Evolutionary conservation across 495 filamentous ascomycete genomes (phyloP).

Genomic region (Haplographium delicatum): DNA sequence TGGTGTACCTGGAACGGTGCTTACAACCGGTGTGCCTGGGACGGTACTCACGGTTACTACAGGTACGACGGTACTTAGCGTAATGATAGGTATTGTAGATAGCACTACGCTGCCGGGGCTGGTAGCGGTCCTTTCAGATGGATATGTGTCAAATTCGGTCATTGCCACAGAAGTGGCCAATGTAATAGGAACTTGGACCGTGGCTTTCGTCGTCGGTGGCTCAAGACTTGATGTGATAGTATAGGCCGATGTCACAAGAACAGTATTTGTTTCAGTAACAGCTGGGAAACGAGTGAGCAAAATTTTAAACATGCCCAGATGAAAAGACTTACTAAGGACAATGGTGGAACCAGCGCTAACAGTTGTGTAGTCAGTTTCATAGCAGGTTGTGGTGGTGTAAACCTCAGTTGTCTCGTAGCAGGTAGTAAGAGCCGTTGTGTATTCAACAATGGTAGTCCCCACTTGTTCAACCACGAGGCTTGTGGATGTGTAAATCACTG

Average conservation of each 20-base stretch:
- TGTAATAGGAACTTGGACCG: constrained; percentile 18
- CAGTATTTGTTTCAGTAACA: constrained; percentile 11
- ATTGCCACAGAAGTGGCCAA: constrained; percentile 5
- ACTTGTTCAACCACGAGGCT: constrained; percentile 12
- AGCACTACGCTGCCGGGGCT: neutral
- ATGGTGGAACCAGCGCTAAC: constrained; percentile 17
- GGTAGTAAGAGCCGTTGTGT: constrained; percentile 11
- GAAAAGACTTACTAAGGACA: constrained; percentile 10
- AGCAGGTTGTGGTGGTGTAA: constrained; percentile 9
- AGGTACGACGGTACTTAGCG: neutral
- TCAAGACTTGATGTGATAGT: constrained; percentile 18
- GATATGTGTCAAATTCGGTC: constrained; percentile 16
- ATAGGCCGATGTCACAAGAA: constrained; percentile 10
- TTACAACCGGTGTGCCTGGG: neutral
- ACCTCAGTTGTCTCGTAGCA: constrained; percentile 17
- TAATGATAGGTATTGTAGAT: constrained; percentile 1
- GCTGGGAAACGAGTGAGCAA: neutral
- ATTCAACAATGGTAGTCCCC: constrained; percentile 3
- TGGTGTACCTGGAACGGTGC: neutral
- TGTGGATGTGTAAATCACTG: constrained; percentile 10
- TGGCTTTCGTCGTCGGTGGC: constrained; percentile 19
- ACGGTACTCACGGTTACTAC: neutral
- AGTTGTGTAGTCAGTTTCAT: constrained; percentile 17
- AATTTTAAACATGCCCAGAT: neutral
- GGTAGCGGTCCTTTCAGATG: constrained; percentile 17